Base-by-base conservation (phyloP, 2,329 filamentous ascomycete genomes). In the Exophiala mesophila region DNA sequence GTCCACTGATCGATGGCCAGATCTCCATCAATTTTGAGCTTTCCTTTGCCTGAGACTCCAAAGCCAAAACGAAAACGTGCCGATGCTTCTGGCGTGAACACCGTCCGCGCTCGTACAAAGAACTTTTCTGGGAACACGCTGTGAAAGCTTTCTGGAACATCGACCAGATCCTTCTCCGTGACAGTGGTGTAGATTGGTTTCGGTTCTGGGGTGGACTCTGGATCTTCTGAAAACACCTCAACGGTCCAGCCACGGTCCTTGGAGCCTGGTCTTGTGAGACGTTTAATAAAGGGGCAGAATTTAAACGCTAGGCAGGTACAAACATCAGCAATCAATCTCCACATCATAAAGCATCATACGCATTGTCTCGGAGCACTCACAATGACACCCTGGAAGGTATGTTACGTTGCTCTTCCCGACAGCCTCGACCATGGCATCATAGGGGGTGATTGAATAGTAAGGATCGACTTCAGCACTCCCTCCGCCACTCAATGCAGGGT, bases 1-100 rank as follows among this genome's bases (percentile, higher is more conserved):
- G 77, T 78, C 12, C 72, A 71, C 55, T 83, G 83, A 61, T 83
- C 77, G 16, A 84, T 73, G 23, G 83, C 66, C 2, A 82, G 62
- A 44, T 78, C 64, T 45, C 67, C 78, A 49, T 83, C 75, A 39
- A 83, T 70, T 50, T 73, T 79, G 5, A 83, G 67, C 49, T 75
- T 76, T 8, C 78, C 79, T 1, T 76, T 79, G 24, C 81, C 81
- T 33, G 73, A 73, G 4, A 83, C 80, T 3, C 78, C 77, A 17
- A 82, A 66, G 7, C 78, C 76, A 41, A 85, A 74, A 54, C 83
- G 77, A 59, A 78, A 83, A 1, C 69, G 63, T 26, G 71, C 72
- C 50, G 77, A 75, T 47, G 78, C 73, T 4, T 81, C 74, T 1
- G 79, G 72, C 2, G 74, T 72, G 36, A 80, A 70, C 5, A 66